These are phyloP conservation scores for Terfezia claveryi DNA, from an alignment of 495 filamentous ascomycete genomes.

Conservation along the genomic window DNA sequence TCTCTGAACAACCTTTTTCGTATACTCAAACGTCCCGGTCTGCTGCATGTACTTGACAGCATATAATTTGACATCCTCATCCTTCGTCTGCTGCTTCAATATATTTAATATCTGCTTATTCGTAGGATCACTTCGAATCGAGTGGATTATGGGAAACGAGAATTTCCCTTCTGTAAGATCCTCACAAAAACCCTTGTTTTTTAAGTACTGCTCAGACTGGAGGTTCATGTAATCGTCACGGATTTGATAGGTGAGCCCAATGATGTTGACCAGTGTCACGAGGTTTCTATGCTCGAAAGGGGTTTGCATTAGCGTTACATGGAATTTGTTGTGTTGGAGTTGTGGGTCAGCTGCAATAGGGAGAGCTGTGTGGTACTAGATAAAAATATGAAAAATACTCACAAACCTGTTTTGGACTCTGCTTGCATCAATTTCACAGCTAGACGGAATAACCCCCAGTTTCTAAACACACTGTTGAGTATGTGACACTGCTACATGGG, in stretches of 20 bases:
- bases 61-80: conserved; percentile 75
- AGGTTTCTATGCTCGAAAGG: conserved; percentile 34
- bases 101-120: conserved; percentile 81
- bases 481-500: no score
- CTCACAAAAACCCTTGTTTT: conserved; percentile 88
- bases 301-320: background rate
- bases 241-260: conserved; percentile 90
- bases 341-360: background rate
- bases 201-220: conserved; percentile 44
- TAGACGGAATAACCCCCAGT: conserved; percentile 83
- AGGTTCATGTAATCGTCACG: conserved; percentile 93
- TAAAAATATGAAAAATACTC: conserved; percentile 28
- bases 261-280: conserved; percentile 65
- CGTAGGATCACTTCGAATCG: conserved; percentile 56
- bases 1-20: conserved; percentile 37
- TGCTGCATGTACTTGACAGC: conserved; percentile 81
- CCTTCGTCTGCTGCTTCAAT: conserved; percentile 64
- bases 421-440: conserved; percentile 94
- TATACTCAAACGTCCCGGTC: conserved; percentile 78
- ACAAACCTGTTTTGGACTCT: conserved; percentile 29
- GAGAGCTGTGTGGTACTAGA: background rate
- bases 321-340: background rate
- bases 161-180: conserved; percentile 97
- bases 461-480: conserved; percentile 22
- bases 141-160: conserved; percentile 89